These are phyloP conservation scores for Fusarium nematophilum DNA, from an alignment of 2,329 filamentous ascomycete genomes.

Conservation along the genomic window DNA sequence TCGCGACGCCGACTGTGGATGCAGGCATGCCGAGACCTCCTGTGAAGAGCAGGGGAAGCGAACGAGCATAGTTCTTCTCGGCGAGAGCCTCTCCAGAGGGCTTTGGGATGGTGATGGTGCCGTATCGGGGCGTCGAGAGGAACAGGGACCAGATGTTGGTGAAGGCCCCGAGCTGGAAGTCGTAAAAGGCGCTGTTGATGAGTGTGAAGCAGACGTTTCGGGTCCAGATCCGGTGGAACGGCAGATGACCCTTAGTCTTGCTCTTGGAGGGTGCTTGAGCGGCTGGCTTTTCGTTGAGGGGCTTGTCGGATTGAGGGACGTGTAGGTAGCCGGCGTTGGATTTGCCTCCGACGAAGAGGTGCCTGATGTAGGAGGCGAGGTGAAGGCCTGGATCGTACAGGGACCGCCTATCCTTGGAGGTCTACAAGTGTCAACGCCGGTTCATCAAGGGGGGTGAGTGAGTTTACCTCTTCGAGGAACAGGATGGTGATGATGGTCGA, in stretches of 20 bases:
- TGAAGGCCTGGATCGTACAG: slow-evolving; percentile 59
- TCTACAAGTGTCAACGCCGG: slow-evolving; percentile 47
- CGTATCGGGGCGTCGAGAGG: slow-evolving; percentile 71
- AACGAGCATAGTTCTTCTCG: slow-evolving; percentile 42
- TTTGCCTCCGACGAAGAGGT: slow-evolving; percentile 43
- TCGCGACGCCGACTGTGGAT: slow-evolving; percentile 74
- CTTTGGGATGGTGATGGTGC: slow-evolving; percentile 45
- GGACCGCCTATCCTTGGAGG: slow-evolving; percentile 57
- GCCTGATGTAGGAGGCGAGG: slow-evolving; percentile 48
- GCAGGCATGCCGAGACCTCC: slow-evolving; percentile 76
- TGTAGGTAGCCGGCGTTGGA: slow-evolving; percentile 47
- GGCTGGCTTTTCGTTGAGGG: slow-evolving; percentile 21
- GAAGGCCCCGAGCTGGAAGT: slow-evolving; percentile 77
- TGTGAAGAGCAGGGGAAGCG: slow-evolving; percentile 66
- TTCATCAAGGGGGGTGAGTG: background rate
- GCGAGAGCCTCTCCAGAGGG: slow-evolving; percentile 45
- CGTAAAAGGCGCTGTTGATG: slow-evolving; percentile 74
- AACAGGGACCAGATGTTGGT: slow-evolving; percentile 77
- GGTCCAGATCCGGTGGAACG: slow-evolving; percentile 59
- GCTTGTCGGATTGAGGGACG: slow-evolving; percentile 35
- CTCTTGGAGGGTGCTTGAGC: slow-evolving; percentile 8
- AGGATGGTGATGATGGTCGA: slow-evolving; percentile 68
- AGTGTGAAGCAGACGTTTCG: slow-evolving; percentile 64
- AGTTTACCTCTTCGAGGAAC: slow-evolving; percentile 71
- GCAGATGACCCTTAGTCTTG: slow-evolving; percentile 42